These are phyloP conservation scores for Blastocladiella emersonii DNA, from an alignment of 371 early-diverging fungal species.

Conservation along the genomic window DNA sequence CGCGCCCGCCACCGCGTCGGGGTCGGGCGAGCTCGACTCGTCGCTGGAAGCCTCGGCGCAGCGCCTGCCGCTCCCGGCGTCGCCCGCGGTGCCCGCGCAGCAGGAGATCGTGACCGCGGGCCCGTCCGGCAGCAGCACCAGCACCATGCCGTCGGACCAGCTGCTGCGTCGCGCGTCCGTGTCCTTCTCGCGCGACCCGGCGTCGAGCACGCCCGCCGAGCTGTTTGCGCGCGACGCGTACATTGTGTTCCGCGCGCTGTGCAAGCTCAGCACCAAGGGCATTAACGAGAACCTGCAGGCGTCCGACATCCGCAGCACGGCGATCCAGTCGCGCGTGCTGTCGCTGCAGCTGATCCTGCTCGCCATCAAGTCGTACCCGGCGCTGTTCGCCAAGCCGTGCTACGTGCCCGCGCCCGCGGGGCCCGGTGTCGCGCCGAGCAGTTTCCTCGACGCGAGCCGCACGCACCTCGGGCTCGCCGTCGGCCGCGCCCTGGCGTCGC, in stretches of 20 bases:
- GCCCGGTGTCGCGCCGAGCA: conserved; percentile 11
- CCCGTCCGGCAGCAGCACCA: too few relatives aligned
- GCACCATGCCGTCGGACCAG: conserved; percentile 1
- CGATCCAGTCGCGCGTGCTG: conserved; percentile 19
- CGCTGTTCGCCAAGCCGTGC: conserved; percentile 36
- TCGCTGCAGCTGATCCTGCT: conserved; percentile 35
- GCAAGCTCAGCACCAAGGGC: conserved; percentile 71
- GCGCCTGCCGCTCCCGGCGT: too few relatives aligned
- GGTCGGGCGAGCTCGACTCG: too few relatives aligned
- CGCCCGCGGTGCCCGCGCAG: too few relatives aligned
- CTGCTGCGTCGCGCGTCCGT: not conserved
- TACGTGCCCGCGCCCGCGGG: conserved; percentile 26
- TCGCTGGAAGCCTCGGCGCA: too few relatives aligned
- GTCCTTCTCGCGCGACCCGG: not conserved
- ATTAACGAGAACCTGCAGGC: too few relatives aligned
- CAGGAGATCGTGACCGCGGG: too few relatives aligned
- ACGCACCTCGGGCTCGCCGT: conserved; percentile 68
- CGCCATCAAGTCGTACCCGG: not conserved
- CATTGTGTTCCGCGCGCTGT: conserved; percentile 77
- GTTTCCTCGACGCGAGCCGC: conserved; percentile 64
- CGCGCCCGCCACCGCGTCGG: too few relatives aligned
- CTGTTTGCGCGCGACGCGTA: conserved; percentile 61
- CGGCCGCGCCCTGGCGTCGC: conserved; percentile 57
- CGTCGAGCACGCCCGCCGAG: conserved; percentile 15
- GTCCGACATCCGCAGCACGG: not conserved